A percentile compares a stretch with the other conserved stretches of the same genome.
phyloP scores from a whole-genome alignment of 2,329 filamentous ascomycete species.

The Colletotrichum sp. region DNA sequence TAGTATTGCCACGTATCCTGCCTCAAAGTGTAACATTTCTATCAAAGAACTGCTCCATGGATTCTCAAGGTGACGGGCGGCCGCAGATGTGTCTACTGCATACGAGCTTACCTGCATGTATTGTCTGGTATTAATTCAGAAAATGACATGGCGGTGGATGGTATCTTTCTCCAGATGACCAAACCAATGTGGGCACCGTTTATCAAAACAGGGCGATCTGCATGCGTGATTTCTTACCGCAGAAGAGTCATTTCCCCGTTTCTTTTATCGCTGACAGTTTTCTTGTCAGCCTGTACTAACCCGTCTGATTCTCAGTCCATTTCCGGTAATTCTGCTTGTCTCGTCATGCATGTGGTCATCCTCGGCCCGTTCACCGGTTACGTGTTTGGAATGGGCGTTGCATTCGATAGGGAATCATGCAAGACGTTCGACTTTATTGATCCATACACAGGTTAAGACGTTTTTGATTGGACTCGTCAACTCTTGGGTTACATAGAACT shows the following conservation, averaged over 20 bases:
- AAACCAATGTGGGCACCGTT: neutral
- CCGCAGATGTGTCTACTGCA: neutral
- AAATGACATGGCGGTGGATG: neutral
- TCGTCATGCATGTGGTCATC: neutral
- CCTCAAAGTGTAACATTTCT: neutral
- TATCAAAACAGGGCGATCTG: neutral
- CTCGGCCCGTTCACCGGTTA: neutral
- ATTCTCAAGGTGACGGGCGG: neutral
- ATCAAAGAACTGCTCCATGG: neutral
- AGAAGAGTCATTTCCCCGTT: neutral
- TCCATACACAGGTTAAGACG: neutral
- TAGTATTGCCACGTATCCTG: neutral
- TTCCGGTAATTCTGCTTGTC: neutral
- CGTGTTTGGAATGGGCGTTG: neutral
- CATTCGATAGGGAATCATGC: neutral
- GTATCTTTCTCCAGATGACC: neutral
- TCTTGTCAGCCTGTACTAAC: neutral
- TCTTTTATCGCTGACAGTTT: neutral
- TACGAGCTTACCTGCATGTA: neutral
- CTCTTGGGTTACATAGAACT: neutral
- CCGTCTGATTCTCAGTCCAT: neutral
- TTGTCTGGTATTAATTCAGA: neutral
- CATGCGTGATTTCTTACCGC: neutral
- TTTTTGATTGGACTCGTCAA: neutral
- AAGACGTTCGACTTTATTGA: neutral